These are phyloP conservation scores for Suillus brevipes DNA, from an alignment of 768 basidiomycete genomes.

Conservation along the genomic window DNA sequence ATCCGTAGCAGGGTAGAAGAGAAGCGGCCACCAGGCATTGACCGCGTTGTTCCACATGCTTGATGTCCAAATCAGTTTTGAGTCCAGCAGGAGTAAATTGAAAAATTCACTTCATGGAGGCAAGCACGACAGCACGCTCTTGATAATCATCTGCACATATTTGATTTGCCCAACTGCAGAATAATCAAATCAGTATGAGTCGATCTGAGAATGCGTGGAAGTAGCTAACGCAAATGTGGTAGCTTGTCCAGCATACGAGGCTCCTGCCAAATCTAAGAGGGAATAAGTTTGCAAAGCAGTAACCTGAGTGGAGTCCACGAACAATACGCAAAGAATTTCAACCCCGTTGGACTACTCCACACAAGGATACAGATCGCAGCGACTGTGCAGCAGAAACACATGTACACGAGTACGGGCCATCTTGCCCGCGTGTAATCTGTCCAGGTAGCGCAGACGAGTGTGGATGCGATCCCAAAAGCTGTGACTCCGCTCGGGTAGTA, in stretches of 20 bases:
- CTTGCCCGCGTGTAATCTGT: slow-evolving; percentile 58
- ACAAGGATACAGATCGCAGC: slow-evolving; percentile 60
- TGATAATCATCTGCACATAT: slow-evolving; percentile 70
- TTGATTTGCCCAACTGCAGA: slow-evolving; percentile 73
- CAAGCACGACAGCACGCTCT: slow-evolving; percentile 67
- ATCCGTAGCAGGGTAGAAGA: slow-evolving; percentile 74
- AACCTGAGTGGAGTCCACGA: slow-evolving; percentile 20
- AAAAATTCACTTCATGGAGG: slow-evolving; percentile 64
- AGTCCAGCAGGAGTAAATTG: background rate
- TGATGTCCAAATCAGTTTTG: background rate
- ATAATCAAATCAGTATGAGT: slow-evolving; percentile 1
- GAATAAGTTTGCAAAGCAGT: background rate
- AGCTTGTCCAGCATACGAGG: slow-evolving; percentile 74
- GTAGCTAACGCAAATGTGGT: slow-evolving; percentile 65
- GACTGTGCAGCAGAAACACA: slow-evolving; percentile 54
- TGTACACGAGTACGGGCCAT: slow-evolving; percentile 67
- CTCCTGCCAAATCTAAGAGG: slow-evolving; percentile 53
- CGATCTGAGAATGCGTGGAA: background rate
- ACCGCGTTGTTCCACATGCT: slow-evolving; percentile 72
- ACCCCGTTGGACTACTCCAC: slow-evolving; percentile 56
- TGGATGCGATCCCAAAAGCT: slow-evolving; percentile 63
- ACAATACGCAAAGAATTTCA: slow-evolving; percentile 81
- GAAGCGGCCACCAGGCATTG: slow-evolving; percentile 70
- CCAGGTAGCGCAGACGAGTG: slow-evolving; percentile 61
- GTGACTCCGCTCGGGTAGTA: slow-evolving; percentile 66